Conservation (phyloP, 768 basidiomycete species). For the Clitopilus passeckerianus region DNA sequence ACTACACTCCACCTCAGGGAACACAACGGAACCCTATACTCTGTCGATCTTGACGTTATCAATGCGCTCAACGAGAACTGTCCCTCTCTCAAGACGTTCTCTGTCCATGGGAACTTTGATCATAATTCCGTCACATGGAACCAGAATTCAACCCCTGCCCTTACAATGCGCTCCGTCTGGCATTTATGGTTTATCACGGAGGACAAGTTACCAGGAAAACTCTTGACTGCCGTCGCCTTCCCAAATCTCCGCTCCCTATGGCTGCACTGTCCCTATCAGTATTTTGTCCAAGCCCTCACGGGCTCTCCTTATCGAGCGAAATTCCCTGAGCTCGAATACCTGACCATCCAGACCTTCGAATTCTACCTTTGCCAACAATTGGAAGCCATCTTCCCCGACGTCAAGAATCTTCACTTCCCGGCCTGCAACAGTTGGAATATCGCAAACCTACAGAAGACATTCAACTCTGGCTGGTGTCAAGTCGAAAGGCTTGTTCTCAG, state of each 20-base stretch:
- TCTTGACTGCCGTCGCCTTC: constrained; percentile 22
- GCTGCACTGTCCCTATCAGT: constrained; percentile 22
- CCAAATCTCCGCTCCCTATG: constrained; percentile 30
- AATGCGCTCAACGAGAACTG: constrained; percentile 9
- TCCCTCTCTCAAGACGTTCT: constrained; percentile 20
- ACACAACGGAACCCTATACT: constrained; percentile 3
- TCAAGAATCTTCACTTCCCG: constrained; percentile 25
- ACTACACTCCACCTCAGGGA: constrained; percentile 25
- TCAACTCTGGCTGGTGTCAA: constrained; percentile 15
- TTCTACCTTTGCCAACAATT: constrained; percentile 14
- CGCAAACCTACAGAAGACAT: constrained; percentile 11
- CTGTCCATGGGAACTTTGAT: constrained; percentile 19
- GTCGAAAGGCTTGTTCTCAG: constrained; percentile 22
- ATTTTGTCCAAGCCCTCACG: constrained; percentile 2
- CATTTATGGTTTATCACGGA: constrained; percentile 22
- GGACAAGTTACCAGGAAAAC: constrained; percentile 17
- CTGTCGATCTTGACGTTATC: constrained; percentile 3
- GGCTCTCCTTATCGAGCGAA: constrained; percentile 7
- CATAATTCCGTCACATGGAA: constrained; percentile 13
- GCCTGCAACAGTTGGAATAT: constrained; percentile 17
- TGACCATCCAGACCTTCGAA: constrained; percentile 22
- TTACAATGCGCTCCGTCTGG: constrained; percentile 17
- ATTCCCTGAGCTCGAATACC: constrained; percentile 27
- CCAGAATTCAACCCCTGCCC: constrained; percentile 8
- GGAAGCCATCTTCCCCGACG: constrained; percentile 21